Evolutionary conservation across 805 yeast genomes (phyloP), one percentile per base, ranked within the genome.

Genomic region (Saccharomycopsis selenospora): DNA sequence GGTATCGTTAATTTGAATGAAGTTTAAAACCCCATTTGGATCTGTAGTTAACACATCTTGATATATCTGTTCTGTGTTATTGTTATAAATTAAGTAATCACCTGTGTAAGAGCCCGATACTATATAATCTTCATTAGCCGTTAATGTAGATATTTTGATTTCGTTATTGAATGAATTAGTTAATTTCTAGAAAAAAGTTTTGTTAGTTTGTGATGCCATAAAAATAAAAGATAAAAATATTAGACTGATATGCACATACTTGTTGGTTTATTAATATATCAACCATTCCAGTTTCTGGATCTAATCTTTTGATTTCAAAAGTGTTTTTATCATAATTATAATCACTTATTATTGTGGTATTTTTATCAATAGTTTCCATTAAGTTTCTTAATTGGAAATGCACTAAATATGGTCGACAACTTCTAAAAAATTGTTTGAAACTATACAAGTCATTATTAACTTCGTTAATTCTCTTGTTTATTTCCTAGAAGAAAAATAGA

Each of bases 311-410:
- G 18, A 66, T 50, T 5, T 48, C 45, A 13, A 57, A 55, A 22
- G 43, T 49, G 10, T 24, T 24, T 3, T 10, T 26, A 8, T 18
- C 17, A 17, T 8, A 25, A 29, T 46, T 38, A 20, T 29, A 46
- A 22, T 46, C 52, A 26, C 52, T 49, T 17, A 49, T 42, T 5
- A 49, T 42, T 8, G 42, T 25, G 20, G 29, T 14, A 18, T 42
- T 49, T 18, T 46, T 38, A 20, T 42, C 41, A 14, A 46, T 29
- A 5, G 52, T 22, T n/a, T 33, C 43, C 6, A 79, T 70, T 43
- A 77, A 61, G 49, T 76, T 72, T 13, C 84, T 62, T 28, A 79
- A 64, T 61, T 79, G 84, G 59, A 78, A 77, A 63, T 80, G 84
- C 17, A 73, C 70, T 10, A 77, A 63, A 53, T 68, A 71, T 4